A percentile compares a stretch with the other conserved stretches of the same genome.
These are phyloP conservation scores for Ophiostoma quercus DNA, from an alignment of 2,329 filamentous ascomycete species.

Conservation along the genomic window DNA sequence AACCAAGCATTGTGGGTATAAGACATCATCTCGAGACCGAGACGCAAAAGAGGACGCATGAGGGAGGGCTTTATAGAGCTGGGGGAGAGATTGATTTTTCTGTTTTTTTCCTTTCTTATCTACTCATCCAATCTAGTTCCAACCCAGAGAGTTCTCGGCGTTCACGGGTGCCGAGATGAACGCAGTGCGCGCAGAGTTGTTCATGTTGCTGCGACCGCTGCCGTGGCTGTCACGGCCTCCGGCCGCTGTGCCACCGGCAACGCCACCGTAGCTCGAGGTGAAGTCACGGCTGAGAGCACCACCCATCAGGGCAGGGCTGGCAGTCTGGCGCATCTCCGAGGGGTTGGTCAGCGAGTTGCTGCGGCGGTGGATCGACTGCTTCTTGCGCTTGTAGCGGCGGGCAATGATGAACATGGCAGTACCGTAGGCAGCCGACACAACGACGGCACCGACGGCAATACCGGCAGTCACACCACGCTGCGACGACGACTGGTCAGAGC, in stretches of 20 bases:
- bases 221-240: slow-evolving; percentile 56
- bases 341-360: slow-evolving; percentile 66
- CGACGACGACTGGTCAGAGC: slow-evolving; percentile 49
- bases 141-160: slow-evolving; percentile 89
- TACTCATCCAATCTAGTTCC: slow-evolving; percentile 58
- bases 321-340: slow-evolving; percentile 53
- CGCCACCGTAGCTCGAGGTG: slow-evolving; percentile 48
- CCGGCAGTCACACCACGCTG: slow-evolving; percentile 59
- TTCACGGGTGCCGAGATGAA: slow-evolving; percentile 86
- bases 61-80: not conserved
- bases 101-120: slow-evolving; percentile 2
- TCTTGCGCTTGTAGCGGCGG: slow-evolving; percentile 82
- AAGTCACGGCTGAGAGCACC: slow-evolving; percentile 58
- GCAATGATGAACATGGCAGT: slow-evolving; percentile 93
- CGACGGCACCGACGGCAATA: slow-evolving; percentile 71
- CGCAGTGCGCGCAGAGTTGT: slow-evolving; percentile 51
- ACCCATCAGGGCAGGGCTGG: slow-evolving; percentile 63
- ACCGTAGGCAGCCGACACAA: slow-evolving; percentile 79
- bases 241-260: slow-evolving; percentile 39
- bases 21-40: slow-evolving; percentile 7
- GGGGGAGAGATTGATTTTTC: slow-evolving; percentile 10
- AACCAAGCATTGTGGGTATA: slow-evolving; percentile 9
- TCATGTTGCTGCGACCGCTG: slow-evolving; percentile 45
- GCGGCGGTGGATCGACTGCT: slow-evolving; percentile 67
- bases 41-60: slow-evolving; percentile 15